Percentiles rank a stretch among this genome's conserved stretches.
Evolutionary conservation across 495 filamentous ascomycete species (phyloP).

Genomic region (Hypoxylon subgilvum): DNA sequence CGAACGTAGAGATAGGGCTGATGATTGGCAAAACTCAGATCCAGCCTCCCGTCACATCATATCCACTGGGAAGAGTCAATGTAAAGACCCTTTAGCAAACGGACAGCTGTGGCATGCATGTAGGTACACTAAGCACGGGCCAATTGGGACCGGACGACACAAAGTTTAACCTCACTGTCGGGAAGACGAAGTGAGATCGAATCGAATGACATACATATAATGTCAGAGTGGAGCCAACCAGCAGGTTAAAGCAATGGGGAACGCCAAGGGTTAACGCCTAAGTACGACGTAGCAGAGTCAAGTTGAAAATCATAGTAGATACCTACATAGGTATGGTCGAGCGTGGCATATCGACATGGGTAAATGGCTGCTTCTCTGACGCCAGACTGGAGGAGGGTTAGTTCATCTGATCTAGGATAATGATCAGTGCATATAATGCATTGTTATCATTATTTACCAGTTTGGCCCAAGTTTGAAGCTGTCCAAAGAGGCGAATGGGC

Average conservation of each 20-base stretch:
- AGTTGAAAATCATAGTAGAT: not conserved
- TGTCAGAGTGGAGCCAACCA: constrained; percentile 1
- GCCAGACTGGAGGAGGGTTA: not conserved
- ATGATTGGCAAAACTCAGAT: constrained; percentile 9
- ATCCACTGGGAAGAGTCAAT: not conserved
- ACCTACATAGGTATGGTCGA: not conserved
- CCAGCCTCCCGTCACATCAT: constrained; percentile 10
- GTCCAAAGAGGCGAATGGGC: not conserved
- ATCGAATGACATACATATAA: constrained; percentile 10
- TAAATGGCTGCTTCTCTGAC: not conserved
- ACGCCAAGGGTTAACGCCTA: too few relatives aligned
- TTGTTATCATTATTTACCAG: not conserved
- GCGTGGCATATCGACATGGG: not conserved
- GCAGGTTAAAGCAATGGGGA: not conserved
- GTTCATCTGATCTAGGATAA: not conserved
- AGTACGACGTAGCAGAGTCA: constrained; percentile 12
- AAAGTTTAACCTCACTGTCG: not conserved
- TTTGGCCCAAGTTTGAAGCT: constrained; percentile 5
- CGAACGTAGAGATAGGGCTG: constrained; percentile 1
- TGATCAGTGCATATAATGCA: not conserved
- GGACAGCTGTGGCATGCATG: too few relatives aligned
- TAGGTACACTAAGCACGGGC: not conserved
- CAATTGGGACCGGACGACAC: constrained; percentile 8
- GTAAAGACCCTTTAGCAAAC: too few relatives aligned
- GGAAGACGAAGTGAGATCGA: constrained; percentile 18